Base-by-base conservation (phyloP, 768 basidiomycete genomes). In the Leccinum barrowsii region DNA sequence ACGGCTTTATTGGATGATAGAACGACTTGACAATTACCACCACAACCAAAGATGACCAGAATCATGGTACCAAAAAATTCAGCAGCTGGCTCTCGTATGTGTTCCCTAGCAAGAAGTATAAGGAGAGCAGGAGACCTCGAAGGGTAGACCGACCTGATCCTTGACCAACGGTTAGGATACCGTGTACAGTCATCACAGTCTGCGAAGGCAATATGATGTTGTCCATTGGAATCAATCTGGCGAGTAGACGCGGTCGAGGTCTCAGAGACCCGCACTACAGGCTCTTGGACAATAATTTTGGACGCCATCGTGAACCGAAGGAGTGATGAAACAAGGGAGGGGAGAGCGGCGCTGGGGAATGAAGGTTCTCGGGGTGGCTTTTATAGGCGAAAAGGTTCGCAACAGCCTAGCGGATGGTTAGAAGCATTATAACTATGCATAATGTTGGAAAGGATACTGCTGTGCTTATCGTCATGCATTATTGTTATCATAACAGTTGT, bases 21-120 rank as follows among this genome's bases (percentile, higher is more conserved):
- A n/a, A n/a, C n/a, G n/a, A n/a, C n/a, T n/a, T n/a, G n/a, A n/a
- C n/a, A n/a, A n/a, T n/a, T n/a, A n/a, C n/a, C n/a, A n/a, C n/a
- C n/a, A n/a, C n/a, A n/a, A n/a, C n/a, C n/a, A n/a, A n/a, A n/a
- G n/a, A n/a, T 80, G 55, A 85, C 74, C 13, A 87, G 72, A 34
- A 86, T 73, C 65, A 80, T 79, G 8, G 79, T 77, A 12, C 85
- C 86, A 48, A 86, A 65, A 62, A 87, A 85, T 68, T 88, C 86
- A 17, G 85, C 87, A 30, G 77, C 78, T 15, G 84, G 80, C 70
- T 89, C 86, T 58, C 81, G 76, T 42, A 87, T 65, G 49, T 67
- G 65, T 56, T 76, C 72, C 28, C 84, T 82, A 57, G 30, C 7
- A 12, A 28, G 37, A 49, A 22, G 21, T 17, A 22, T 64, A 48